phyloP scores from a whole-genome alignment of 139 green algal species.

The Picochlorum sp. region DNA sequence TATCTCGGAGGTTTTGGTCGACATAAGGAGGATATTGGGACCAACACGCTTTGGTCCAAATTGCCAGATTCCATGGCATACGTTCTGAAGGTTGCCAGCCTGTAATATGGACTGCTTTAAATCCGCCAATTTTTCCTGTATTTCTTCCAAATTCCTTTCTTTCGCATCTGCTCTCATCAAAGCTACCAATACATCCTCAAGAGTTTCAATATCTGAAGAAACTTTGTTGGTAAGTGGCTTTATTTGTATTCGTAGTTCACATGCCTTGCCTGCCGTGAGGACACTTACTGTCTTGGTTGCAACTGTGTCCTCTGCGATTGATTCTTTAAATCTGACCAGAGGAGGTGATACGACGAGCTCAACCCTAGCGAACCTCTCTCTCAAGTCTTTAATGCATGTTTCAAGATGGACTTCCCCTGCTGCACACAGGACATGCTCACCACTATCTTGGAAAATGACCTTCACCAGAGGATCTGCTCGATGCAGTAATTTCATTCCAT shows the following conservation, averaged over 20 bases:
- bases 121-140: neutral
- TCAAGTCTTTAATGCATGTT: conserved; percentile 90
- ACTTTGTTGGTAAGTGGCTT: conserved; percentile 45
- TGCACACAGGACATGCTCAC: conserved; percentile 77
- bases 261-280: conserved; percentile 56
- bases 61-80: conserved; percentile 56
- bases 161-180: neutral
- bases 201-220: conserved; percentile 50
- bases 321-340: conserved; percentile 76
- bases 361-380: conserved; percentile 80
- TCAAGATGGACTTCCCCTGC: conserved; percentile 95
- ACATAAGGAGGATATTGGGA: conserved; percentile 70
- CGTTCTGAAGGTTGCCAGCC: no score
- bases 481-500: conserved; percentile 86
- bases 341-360: conserved; percentile 84
- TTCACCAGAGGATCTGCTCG: conserved; percentile 84
- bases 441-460: conserved; percentile 45
- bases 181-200: conserved; percentile 34
- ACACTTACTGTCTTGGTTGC: conserved; percentile 55
- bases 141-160: neutral
- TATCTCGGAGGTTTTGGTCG: no score
- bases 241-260: conserved; percentile 60
- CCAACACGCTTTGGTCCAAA: conserved; percentile 72
- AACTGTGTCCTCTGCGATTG: neutral
- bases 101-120: conserved; percentile 16